Evolutionary conservation across 2,329 filamentous ascomycete species (phyloP), one percentile per base, ranked within the genome.

Genomic region (Ophiostoma quercus): DNA sequence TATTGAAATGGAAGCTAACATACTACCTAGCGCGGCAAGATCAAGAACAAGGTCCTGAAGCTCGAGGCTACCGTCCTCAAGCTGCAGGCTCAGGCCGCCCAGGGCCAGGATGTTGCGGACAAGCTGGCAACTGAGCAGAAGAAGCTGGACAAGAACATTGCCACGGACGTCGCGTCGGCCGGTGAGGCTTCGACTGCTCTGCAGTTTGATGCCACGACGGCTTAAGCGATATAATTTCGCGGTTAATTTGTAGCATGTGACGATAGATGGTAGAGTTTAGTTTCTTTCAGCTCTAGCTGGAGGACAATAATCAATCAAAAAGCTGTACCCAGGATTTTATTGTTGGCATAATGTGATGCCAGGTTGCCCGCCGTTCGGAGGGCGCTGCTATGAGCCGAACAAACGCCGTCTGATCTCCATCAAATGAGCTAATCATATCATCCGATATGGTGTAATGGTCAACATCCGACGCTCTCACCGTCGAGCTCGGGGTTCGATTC

Each of bases 381-480:
- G 34, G 8, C 11, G 39, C 39, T 14, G 11, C 39, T 41, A 41
- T 41, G 9, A 14, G 3, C 1, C 2, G 39, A 41, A 41, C 12
- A 3, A 14, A 41, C 11, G 39, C 39, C 12, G 39, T 3, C 39
- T n/a, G 19, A n/a, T 16, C 5, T 19, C 16, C 19, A 47, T 47
- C 11, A 47, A 47, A 9, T 47, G 19, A 47, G 16, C 43, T 47
- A 47, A 47, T 47, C 16, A 47, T n/a, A 47, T 47, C 19, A 69
- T 72, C 71, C 71, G 71, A 72, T 72, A 72, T 72, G 71, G 71
- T 72, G 71, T 72, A 72, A 72, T 72, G 71, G 71, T 68, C 68
- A 72, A 72, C 71, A 72, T 72, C 71, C 71, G 71, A 72, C 71
- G 71, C 71, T 72, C 71, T 72, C 71, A 72, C 71, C 71, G 71